Evolutionary conservation across 2,329 filamentous ascomycete species (phyloP).

Genomic region (Salinomyces thailandicus): DNA sequence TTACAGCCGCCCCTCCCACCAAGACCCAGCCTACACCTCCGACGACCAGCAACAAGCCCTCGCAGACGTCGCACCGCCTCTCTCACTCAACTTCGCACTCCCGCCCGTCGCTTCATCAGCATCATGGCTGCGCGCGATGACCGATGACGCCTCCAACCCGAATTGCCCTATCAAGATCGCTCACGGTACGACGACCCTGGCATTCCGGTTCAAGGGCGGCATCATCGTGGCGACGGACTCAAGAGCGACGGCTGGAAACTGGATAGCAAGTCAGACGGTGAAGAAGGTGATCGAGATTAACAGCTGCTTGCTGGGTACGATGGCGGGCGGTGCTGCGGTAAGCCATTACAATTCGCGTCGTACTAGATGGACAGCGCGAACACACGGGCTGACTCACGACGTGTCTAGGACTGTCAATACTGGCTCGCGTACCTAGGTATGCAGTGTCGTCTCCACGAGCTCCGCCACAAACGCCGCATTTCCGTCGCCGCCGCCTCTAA

Average conservation of each 20-base stretch:
- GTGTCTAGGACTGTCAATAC: constrained; percentile 81
- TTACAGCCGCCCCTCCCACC: constrained; percentile 71
- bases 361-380: background rate
- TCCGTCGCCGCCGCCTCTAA: constrained; percentile 94
- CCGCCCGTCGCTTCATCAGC: constrained; percentile 84
- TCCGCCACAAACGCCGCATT: constrained; percentile 97
- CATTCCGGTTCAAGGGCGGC: constrained; percentile 94
- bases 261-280: constrained; percentile 98
- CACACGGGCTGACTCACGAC: background rate
- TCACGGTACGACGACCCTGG: constrained; percentile 94
- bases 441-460: constrained; percentile 98
- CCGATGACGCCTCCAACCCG: constrained; percentile 94
- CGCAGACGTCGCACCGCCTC: constrained; percentile 56
- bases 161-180: constrained; percentile 98
- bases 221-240: constrained; percentile 99
- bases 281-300: constrained; percentile 99
- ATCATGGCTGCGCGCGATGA: constrained; percentile 90
- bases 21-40: constrained; percentile 64
- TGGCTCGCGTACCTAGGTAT: constrained; percentile 98
- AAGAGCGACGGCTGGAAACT: constrained; percentile 91
- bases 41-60: constrained; percentile 46
- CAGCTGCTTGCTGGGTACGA: constrained; percentile 83
- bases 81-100: constrained; percentile 89
- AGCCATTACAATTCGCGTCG: constrained; percentile 22
- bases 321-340: constrained; percentile 93